Conservation (phyloP, 2,329 filamentous ascomycete species). For the Phialemoniopsis sp. region DNA sequence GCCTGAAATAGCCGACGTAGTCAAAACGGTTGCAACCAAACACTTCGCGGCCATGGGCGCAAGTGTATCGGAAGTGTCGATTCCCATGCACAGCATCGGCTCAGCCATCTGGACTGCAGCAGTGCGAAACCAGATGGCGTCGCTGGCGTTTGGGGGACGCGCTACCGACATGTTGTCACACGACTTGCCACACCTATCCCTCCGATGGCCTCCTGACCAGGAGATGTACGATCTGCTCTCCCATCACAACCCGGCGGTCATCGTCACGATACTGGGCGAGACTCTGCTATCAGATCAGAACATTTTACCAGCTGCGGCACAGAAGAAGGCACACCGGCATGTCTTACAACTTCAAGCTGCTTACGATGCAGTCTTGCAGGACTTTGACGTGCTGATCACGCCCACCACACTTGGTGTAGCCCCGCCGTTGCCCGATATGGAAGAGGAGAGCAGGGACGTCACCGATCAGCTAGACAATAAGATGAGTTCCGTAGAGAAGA, state of each 20-base stretch:
- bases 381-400: not conserved
- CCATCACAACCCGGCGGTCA: not conserved
- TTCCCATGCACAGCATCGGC: not conserved
- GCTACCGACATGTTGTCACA: not conserved
- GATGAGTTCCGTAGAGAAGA: too few relatives aligned
- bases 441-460: too few relatives aligned
- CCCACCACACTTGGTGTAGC: not conserved
- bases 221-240: not conserved
- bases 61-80: not conserved
- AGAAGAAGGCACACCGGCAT: not conserved
- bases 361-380: not conserved
- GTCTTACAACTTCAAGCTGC: not conserved
- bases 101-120: not conserved
- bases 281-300: too few relatives aligned
- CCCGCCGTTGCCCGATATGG: not conserved
- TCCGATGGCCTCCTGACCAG: too few relatives aligned
- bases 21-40: too few relatives aligned
- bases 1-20: too few relatives aligned
- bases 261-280: too few relatives aligned
- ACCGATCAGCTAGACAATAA: too few relatives aligned
- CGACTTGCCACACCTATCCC: not conserved
- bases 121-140: not conserved
- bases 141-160: not conserved
- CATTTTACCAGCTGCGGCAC: not conserved
- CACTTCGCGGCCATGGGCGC: constrained; percentile 1